A percentile compares a stretch with the other conserved stretches of the same genome.
phyloP scores from a whole-genome alignment of 768 basidiomycete species.

The Strobilomyces dryophilus region DNA sequence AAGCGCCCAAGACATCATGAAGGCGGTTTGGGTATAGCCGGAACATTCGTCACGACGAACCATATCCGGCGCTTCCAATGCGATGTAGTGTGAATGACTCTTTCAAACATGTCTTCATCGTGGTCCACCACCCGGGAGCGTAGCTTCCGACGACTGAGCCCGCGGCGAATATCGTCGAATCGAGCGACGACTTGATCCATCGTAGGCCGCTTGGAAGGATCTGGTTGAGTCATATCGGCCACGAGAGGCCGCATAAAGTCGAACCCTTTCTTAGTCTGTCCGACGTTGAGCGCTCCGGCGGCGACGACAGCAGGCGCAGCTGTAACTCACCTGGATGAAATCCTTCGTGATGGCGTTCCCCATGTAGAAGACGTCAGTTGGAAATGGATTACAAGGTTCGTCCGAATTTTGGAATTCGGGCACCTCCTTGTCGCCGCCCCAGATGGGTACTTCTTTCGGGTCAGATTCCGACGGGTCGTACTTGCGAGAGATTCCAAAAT shows the following conservation, averaged over 20 bases:
- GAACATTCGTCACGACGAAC: neutral
- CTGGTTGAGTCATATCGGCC: neutral
- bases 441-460: conserved; percentile 28
- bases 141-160: neutral
- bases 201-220: neutral
- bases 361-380: conserved; percentile 41
- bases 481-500: conserved; percentile 34
- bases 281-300: too few species aligned
- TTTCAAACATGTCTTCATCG: neutral
- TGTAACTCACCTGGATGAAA: conserved; percentile 27
- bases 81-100: neutral
- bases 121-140: neutral
- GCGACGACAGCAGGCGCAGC: too few species aligned
- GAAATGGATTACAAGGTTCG: conserved; percentile 36
- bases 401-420: conserved; percentile 34
- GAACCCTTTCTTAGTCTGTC: neutral
- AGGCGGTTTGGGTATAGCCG: neutral
- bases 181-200: neutral
- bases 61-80: neutral
- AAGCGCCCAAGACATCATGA: too few species aligned
- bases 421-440: conserved; percentile 40
- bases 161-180: neutral
- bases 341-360: conserved; percentile 31
- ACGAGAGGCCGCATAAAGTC: neutral
- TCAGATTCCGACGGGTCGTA: conserved; percentile 26